Percentiles rank a stretch among this genome's conserved stretches.
Conservation (phyloP, 345 rosid species). For the Eutrema yunnanense region DNA sequence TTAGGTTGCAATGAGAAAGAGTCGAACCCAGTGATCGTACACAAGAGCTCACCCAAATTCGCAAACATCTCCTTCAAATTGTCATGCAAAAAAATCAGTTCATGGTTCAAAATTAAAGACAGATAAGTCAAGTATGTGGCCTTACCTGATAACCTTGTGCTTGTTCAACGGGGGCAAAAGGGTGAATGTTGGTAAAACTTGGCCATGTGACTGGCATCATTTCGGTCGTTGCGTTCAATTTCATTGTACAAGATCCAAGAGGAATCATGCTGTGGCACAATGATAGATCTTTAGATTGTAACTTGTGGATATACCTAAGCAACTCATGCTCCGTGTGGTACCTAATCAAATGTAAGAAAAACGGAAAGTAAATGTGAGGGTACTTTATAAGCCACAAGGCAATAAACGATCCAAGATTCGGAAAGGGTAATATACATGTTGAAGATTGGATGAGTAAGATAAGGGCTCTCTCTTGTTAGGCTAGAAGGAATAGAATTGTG, state of each 20-base stretch:
- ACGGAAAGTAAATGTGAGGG: constrained; percentile 4
- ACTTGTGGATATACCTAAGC: constrained; percentile 69
- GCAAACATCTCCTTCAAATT: constrained; percentile 75
- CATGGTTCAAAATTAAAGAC: neutral
- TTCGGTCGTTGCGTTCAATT: constrained; percentile 90
- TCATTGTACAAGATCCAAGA: constrained; percentile 96
- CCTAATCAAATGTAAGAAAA: constrained; percentile 31
- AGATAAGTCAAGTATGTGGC: neutral
- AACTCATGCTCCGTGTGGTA: constrained; percentile 91
- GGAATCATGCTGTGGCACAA: constrained; percentile 99
- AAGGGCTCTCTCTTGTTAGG: constrained; percentile 65
- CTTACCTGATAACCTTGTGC: constrained; percentile 81
- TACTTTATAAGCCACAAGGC: constrained; percentile 9
- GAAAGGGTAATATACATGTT: constrained; percentile 50
- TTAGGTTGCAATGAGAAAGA: constrained; percentile 98
- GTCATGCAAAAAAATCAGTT: neutral
- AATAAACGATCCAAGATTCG: constrained; percentile 10
- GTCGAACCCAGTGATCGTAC: constrained; percentile 87
- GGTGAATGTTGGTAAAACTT: constrained; percentile 75
- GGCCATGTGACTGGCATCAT: constrained; percentile 98
- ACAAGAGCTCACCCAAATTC: constrained; percentile 70
- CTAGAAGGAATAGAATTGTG: constrained; percentile 57
- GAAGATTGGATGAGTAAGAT: constrained; percentile 69
- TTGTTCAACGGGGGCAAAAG: constrained; percentile 78
- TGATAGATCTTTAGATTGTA: constrained; percentile 87